Evolutionary conservation across 257 asterid genomes (phyloP), one percentile per base, ranked within the genome.

Genomic region (Misopates orontium): DNA sequence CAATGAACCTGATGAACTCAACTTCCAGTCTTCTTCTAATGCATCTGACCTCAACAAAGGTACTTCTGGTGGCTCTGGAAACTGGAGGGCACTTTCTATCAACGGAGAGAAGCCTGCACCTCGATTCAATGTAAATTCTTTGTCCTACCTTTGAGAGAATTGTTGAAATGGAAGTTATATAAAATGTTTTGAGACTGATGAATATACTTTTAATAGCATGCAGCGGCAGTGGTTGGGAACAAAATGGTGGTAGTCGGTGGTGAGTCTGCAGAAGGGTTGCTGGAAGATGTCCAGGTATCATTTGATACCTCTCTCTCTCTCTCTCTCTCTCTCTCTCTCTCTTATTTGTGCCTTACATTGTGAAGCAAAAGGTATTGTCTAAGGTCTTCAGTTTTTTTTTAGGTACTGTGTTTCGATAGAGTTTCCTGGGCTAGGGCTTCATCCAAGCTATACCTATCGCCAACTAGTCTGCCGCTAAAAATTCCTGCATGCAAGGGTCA

Each of bases 401-500:
- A 94, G 97, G 99, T 90, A 49, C 83, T 94, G 59, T 77, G 84
- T 77, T 86, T 90, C 60, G 99, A 94, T 70, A 79, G 86, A 69
- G 85, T 79, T 82, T 83, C 95, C 62, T 90, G 97, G 99, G 79
- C 89, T 56, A 76, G 76, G 32, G 89, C 94, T 69, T 84, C 97
- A 45, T 88, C 97, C 71, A 94, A 88, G 79, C 95, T 82, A 60
- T 88, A 82, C 79, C 96, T 82, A 73, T 94, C 99, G 39, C 97
- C 99, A 1, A 83, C 92, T 60, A 88, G 85, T 78, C 84, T 90
- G 71, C 97, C 96, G 0, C 81, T 88, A 24, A 94, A 90, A 76
- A 88, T 94, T 36, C 97, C 99, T 41, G 93, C 99, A 59, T 94
- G 99, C 97, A 94, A 82, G 88, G 97, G 97, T 70, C 99, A 94